Base-by-base conservation (phyloP, 176 grass and related monocot genomes). In the Triticum monococcum region DNA sequence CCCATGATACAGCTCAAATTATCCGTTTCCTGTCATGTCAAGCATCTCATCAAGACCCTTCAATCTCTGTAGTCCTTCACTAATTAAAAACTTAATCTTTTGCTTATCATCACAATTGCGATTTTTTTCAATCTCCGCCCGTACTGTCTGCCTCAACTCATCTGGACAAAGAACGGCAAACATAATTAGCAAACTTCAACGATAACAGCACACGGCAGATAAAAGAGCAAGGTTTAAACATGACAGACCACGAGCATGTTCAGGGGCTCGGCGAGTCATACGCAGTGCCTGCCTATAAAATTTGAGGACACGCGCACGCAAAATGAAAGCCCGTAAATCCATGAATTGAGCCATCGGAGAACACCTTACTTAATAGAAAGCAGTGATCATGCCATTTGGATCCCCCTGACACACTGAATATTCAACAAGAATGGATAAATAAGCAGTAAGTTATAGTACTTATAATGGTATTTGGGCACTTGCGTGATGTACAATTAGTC, bases 31-130 rank as follows among this genome's bases (percentile, higher is more conserved):
- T 76, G 85, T 87, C 97, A 99, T 99, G 82, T 91, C 94, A 73
- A 99, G 92, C 87, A 93, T 92, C 83, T 99, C 97, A 89, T 99
- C 94, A 68, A 99, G 97, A 78, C 18, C 77, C 89, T 96, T 99
- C 75, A 99, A 64, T 86, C 92, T 89, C 64, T 99, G 94, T 40
- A 89, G 83, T 37, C 94, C 97, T 88, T 99, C 97, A 36, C 92
- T 94, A 40, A 99, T 48, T 63, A 99, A 80, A 91, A 94, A 99
- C 26, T 62, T 87, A 75, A 94, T 94, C 87, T 91, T 96, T 78
- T 91, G 85, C 77, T 91, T 99, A 81, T 99, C 94, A 22, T 99
- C 85, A 31, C 89, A 99, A 36, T 86, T 52, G 64, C 84, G 78
- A 91, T 96, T 90, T 86, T 99, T 93, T 73, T 96, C 94, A 65